Percentiles rank a stretch among this genome's conserved stretches.
phyloP scores from a whole-genome alignment of 2,329 filamentous ascomycete genomes.

The Aspergillus tubingensis region DNA sequence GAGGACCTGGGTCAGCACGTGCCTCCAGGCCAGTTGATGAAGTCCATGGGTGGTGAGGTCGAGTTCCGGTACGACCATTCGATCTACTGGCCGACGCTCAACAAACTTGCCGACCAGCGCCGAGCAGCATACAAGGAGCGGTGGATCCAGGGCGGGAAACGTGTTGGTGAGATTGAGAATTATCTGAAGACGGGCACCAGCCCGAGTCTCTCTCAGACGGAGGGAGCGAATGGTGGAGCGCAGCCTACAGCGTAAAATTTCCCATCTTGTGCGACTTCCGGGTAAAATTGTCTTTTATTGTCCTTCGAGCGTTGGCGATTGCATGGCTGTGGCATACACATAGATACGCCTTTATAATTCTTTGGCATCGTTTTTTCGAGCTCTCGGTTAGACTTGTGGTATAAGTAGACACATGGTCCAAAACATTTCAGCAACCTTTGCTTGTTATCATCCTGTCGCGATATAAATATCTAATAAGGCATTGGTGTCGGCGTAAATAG shows the following conservation, averaged over 20 bases:
- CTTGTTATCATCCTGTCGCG: too few relatives aligned
- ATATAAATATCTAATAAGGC: too few relatives aligned
- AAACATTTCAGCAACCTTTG: too few relatives aligned
- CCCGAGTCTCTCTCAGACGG: conserved; percentile 39
- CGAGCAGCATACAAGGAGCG: conserved; percentile 64
- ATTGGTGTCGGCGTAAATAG: background rate
- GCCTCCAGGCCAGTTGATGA: conserved; percentile 79
- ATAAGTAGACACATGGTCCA: too few relatives aligned
- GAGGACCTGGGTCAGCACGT: conserved; percentile 84
- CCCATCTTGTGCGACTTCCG: background rate
- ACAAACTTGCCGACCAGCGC: conserved; percentile 67
- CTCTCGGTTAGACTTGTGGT: background rate
- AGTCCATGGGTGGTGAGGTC: conserved; percentile 73
- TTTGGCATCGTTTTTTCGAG: background rate
- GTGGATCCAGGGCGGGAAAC: conserved; percentile 79
- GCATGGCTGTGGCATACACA: background rate
- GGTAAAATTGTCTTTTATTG: background rate
- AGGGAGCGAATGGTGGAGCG: conserved; percentile 11
- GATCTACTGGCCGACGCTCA: conserved; percentile 84
- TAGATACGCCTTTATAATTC: conserved; percentile 3
- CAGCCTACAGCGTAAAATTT: background rate
- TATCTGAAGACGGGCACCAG: conserved; percentile 74
- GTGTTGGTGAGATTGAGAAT: conserved; percentile 81
- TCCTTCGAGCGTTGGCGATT: conserved; percentile 2
- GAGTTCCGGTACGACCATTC: conserved; percentile 90